Conservation (phyloP, 805 yeast species). For the Monosporozyma servazzii region DNA sequence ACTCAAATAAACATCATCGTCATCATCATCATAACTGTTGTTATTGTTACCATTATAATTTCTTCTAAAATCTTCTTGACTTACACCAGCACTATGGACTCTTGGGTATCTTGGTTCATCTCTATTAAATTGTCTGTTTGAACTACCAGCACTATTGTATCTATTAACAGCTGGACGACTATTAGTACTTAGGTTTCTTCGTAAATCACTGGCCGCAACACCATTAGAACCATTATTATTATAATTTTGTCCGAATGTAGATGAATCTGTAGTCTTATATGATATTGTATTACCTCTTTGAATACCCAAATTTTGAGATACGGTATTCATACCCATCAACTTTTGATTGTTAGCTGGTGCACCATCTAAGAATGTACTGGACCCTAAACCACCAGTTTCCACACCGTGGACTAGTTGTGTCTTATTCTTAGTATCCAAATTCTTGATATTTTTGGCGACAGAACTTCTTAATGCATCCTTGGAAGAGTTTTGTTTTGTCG, state of each 20-base stretch:
- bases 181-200: conserved; percentile 10
- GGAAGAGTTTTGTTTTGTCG: conserved; percentile 10
- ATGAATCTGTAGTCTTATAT: conserved; percentile 34
- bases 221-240: conserved; percentile 11
- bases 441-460: conserved; percentile 39
- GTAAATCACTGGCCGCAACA: conserved; percentile 5
- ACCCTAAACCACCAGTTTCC: conserved; percentile 80
- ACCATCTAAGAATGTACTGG: conserved; percentile 88
- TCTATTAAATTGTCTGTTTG: conserved; percentile 1
- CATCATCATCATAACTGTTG: conserved; percentile 16
- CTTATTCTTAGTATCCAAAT: conserved; percentile 62
- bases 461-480: conserved; percentile 41
- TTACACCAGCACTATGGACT: conserved; percentile 12
- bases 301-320: conserved; percentile 38
- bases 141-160: neutral
- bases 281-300: conserved; percentile 79
- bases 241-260: conserved; percentile 25
- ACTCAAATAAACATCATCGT: conserved; percentile 24
- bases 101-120: conserved; percentile 13
- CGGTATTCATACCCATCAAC: conserved; percentile 12
- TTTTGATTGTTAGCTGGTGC: conserved; percentile 66
- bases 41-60: neutral
- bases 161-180: conserved; percentile 7
- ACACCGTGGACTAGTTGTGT: conserved; percentile 77
- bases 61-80: neutral